These are phyloP conservation scores for Parastagonospora avenae DNA, from an alignment of 2,329 filamentous ascomycete genomes.

Conservation along the genomic window DNA sequence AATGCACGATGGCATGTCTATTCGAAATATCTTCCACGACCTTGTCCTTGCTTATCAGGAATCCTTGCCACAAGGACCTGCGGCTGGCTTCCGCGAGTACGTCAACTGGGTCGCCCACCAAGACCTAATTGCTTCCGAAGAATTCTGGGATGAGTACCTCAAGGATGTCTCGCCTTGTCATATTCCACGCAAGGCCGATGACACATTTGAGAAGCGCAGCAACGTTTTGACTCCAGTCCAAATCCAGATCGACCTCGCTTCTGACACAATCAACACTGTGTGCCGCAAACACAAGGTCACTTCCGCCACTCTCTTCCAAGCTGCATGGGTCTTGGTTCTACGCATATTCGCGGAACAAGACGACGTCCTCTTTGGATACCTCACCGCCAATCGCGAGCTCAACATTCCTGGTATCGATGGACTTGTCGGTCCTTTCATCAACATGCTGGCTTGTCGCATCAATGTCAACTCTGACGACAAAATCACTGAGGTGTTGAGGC, in stretches of 20 bases:
- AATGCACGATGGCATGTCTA: constrained; percentile 22
- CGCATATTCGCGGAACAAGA: constrained; percentile 28
- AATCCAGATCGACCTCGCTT: constrained; percentile 6
- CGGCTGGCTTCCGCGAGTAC: constrained; percentile 19
- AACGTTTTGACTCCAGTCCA: constrained; percentile 3
- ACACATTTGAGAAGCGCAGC: constrained; percentile 3
- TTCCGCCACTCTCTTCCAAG: constrained; percentile 48
- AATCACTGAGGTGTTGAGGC: constrained; percentile 5
- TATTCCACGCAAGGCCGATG: constrained; percentile 13
- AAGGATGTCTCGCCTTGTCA: constrained; percentile 11
- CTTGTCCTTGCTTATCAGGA: constrained; percentile 18
- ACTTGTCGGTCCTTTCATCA: constrained; percentile 48
- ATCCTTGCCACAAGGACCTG: constrained; percentile 3
- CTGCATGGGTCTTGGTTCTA: constrained; percentile 40
- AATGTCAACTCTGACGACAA: not conserved
- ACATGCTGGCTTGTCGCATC: constrained; percentile 43
- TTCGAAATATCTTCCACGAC: constrained; percentile 15
- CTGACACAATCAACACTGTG: not conserved
- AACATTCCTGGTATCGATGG: constrained; percentile 40
- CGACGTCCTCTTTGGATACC: constrained; percentile 49
- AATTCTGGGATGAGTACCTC: constrained; percentile 19
- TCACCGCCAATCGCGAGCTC: constrained; percentile 41
- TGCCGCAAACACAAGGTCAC: constrained; percentile 52
- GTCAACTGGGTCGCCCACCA: constrained; percentile 14
- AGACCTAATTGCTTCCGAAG: constrained; percentile 2